These are phyloP conservation scores for Fusarium buharicum DNA, from an alignment of 2,329 filamentous ascomycete genomes.

Conservation along the genomic window DNA sequence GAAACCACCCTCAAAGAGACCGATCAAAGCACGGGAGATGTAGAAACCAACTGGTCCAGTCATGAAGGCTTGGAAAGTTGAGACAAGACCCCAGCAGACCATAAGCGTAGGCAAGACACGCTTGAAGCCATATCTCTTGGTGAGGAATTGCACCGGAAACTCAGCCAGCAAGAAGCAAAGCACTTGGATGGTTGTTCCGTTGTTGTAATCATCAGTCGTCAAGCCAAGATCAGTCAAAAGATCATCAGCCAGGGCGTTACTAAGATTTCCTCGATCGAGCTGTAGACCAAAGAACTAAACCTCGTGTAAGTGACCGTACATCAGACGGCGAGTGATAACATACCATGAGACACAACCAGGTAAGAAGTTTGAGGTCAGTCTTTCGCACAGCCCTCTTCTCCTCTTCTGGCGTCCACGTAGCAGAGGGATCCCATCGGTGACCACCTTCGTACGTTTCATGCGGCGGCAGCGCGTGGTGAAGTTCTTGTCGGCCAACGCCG, in stretches of 20 bases:
- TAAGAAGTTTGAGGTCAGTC: slow-evolving; percentile 56
- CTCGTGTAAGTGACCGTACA: slow-evolving; percentile 29
- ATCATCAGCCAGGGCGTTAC: slow-evolving; percentile 70
- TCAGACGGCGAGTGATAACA: slow-evolving; percentile 1
- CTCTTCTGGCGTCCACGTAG: slow-evolving; percentile 65
- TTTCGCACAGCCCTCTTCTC: slow-evolving; percentile 67
- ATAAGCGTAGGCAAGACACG: slow-evolving; percentile 65
- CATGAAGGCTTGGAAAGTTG: slow-evolving; percentile 63
- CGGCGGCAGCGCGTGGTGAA: slow-evolving; percentile 47
- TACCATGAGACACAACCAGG: slow-evolving; percentile 58
- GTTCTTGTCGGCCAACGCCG: slow-evolving; percentile 53
- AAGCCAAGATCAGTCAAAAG: slow-evolving; percentile 64
- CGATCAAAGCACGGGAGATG: slow-evolving; percentile 62
- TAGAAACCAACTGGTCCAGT: slow-evolving; percentile 59
- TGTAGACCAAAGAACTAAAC: slow-evolving; percentile 69
- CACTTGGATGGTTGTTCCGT: slow-evolving; percentile 67
- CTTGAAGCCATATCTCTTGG: slow-evolving; percentile 68
- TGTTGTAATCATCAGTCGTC: slow-evolving; percentile 65
- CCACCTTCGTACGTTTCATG: slow-evolving; percentile 53
- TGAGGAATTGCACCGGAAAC: slow-evolving; percentile 67
- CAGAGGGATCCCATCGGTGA: slow-evolving; percentile 55
- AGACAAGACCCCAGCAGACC: slow-evolving; percentile 60
- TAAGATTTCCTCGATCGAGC: slow-evolving; percentile 71
- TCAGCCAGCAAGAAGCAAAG: slow-evolving; percentile 65
- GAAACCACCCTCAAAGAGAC: slow-evolving; percentile 65